A percentile compares a stretch with the other conserved stretches of the same genome.
These are phyloP conservation scores for Voacanga thouarsii DNA, from an alignment of 257 asterid species.

Conservation along the genomic window DNA sequence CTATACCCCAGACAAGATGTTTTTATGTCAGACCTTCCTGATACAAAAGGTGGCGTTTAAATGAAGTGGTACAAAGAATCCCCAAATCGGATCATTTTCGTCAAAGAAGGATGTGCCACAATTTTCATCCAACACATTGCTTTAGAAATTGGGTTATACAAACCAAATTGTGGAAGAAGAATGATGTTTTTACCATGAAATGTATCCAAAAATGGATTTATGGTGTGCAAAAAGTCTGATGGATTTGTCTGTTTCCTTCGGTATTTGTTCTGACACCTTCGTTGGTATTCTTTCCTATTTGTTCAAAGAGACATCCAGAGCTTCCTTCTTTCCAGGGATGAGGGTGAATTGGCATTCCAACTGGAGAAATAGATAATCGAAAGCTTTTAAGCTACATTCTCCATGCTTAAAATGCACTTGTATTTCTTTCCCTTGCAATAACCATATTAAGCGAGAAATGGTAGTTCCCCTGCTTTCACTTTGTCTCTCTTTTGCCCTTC, in stretches of 20 bases:
- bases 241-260: background rate
- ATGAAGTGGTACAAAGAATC: background rate
- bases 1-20: too few species aligned
- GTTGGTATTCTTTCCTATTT: background rate
- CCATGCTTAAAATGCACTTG: background rate
- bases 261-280: background rate
- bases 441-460: background rate
- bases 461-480: background rate
- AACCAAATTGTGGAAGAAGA: background rate
- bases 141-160: background rate
- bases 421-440: too few species aligned
- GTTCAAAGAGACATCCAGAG: background rate
- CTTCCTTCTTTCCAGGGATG: background rate
- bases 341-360: background rate
- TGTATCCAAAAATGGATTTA: background rate
- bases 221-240: background rate
- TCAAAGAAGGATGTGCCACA: background rate
- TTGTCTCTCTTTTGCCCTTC: background rate
- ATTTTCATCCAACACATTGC: background rate
- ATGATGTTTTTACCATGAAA: background rate
- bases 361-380: background rate
- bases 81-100: background rate
- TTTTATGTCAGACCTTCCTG: background rate
- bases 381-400: background rate
- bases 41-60: background rate